Conservation (phyloP, 768 basidiomycete species). For the Candolleomyces eurysporus region DNA sequence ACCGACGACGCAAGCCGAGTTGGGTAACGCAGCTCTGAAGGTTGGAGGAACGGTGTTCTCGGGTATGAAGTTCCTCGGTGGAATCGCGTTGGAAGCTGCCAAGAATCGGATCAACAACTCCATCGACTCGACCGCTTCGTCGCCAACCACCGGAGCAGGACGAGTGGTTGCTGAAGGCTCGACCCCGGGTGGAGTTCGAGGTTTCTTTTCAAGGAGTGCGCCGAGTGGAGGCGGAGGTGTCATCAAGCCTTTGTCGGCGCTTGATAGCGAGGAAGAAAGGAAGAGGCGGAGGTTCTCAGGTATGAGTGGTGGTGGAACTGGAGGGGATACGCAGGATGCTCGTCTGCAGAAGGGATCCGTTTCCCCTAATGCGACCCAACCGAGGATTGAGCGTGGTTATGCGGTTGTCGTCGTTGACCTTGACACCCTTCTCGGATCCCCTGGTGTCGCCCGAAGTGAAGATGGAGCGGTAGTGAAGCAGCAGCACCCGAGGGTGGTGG, state of each 20-base stretch:
- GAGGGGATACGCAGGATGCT: too few relatives aligned
- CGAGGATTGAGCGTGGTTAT: conserved; percentile 9
- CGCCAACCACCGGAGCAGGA: too few relatives aligned
- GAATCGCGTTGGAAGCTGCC: conserved; percentile 56
- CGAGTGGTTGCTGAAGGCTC: not conserved
- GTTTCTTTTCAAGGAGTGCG: conserved; percentile 63
- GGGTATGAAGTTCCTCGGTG: conserved; percentile 63
- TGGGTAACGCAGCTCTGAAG: conserved; percentile 53
- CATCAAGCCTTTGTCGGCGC: conserved; percentile 1
- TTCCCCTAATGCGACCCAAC: too few relatives aligned
- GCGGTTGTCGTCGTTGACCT: conserved; percentile 24
- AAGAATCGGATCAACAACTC: conserved; percentile 26
- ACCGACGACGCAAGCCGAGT: conserved; percentile 41
- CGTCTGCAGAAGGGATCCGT: too few relatives aligned
- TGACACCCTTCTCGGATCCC: conserved; percentile 16
- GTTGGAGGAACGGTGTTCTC: conserved; percentile 62
- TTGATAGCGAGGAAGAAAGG: conserved; percentile 11
- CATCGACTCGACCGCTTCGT: not conserved
- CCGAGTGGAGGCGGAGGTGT: conserved; percentile 36
- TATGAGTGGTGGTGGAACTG: too few relatives aligned
- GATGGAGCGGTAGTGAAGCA: not conserved
- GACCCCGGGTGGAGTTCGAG: conserved; percentile 24
- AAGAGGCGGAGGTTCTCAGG: conserved; percentile 18
- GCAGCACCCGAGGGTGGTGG: conserved; percentile 27
- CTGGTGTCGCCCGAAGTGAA: not conserved